Evolutionary conservation across 441 rosid genomes (phyloP), one percentile per base, ranked within the genome.

Genomic region (Mallotus repandus): DNA sequence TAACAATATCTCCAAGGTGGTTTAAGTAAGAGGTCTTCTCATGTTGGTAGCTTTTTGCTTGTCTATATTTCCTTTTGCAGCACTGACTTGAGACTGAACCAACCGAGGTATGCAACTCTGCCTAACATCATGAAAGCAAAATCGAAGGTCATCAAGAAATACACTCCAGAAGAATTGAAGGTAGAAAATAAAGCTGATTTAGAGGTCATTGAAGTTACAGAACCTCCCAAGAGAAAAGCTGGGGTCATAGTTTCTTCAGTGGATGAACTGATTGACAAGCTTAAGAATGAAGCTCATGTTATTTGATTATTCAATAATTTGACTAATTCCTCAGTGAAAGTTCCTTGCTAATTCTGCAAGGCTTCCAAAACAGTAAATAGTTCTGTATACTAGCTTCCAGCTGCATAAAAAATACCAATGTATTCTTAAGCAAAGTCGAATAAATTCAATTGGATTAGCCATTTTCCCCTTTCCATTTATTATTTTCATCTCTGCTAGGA

Each of bases 51-150:
- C 67, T 63, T 58, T 18, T 22, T 49, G 13, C 29, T 45, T 62
- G 16, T 52, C 25, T 68, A 48, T 35, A 38, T 52, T 55, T 57
- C 11, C 55, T 43, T 8, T 13, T 78, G 88, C 94, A 94, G 97
- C 59, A 91, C 97, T 38, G 97, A 94, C 81, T 76, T 94, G 85
- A 87, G 98, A 84, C 84, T 94, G 77, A 94, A 94, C 87, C 96
- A 94, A 74, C 98, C 98, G 14, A 88, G 98, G 72, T 92, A 94
- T 56, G 99, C 99, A 6, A 89, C 99, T 5, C 95, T 94, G 35
- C 97, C 99, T 14, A 94, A 92, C 83, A 94, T 92, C 71, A 91
- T 94, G 99, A 94, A 94, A 81, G 98, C 98, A 0, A 94, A 91
- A 80, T 91, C 96, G 0, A 92, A 92, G 84, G 88, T 79, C 22